Conservation (phyloP, 169 alveolate species). For the Perkinsus chesapeaki region DNA sequence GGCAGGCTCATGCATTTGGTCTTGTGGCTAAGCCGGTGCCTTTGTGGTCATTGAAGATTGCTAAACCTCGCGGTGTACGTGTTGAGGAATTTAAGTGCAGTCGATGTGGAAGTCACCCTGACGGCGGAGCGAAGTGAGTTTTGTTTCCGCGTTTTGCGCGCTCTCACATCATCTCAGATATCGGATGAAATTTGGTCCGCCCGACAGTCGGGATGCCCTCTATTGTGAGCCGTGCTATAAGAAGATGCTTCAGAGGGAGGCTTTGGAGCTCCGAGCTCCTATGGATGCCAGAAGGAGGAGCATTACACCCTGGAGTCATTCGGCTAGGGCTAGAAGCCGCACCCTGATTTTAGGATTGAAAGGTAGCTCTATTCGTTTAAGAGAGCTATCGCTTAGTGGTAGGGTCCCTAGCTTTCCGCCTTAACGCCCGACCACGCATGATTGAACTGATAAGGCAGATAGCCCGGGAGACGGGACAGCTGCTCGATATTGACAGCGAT, state of each 20-base stretch:
- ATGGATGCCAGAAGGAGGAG: too few relatives aligned
- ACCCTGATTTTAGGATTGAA: not conserved
- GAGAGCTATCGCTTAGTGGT: not conserved
- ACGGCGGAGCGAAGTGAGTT: not conserved
- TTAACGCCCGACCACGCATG: too few relatives aligned
- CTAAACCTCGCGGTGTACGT: not conserved
- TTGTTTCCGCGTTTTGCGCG: not conserved
- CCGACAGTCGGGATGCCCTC: not conserved
- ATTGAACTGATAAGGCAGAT: too few relatives aligned
- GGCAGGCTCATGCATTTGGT: not conserved
- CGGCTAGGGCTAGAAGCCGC: not conserved
- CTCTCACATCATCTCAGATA: not conserved
- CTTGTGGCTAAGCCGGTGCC: not conserved
- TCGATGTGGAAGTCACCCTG: not conserved
- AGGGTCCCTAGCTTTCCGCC: too few relatives aligned
- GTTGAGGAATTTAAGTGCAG: not conserved
- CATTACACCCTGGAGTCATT: not conserved
- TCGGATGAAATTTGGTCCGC: not conserved
- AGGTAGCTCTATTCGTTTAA: not conserved
- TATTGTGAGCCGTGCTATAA: not conserved
- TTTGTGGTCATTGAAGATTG: not conserved
- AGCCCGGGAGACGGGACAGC: too few relatives aligned
- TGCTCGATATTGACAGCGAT: too few relatives aligned
- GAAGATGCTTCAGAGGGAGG: not conserved
- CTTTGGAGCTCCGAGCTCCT: not conserved